These are phyloP conservation scores for Graphium sp. DNA, from an alignment of 2,329 filamentous ascomycete species.

Conservation along the genomic window DNA sequence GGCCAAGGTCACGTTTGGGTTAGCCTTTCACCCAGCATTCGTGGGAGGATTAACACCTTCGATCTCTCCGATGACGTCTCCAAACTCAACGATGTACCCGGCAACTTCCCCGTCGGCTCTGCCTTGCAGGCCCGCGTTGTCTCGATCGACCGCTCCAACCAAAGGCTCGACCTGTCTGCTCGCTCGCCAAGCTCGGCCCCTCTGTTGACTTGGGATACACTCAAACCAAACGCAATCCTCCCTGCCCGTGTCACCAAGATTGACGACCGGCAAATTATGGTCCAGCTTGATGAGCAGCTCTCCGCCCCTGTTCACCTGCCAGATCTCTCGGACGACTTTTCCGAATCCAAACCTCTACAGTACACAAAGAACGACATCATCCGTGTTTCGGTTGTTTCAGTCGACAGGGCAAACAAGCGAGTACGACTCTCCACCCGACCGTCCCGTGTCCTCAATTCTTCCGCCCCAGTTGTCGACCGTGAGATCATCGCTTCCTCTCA, in stretches of 20 bases:
- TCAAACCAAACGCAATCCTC: conserved; percentile 67
- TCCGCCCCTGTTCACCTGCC: conserved; percentile 68
- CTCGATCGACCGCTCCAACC: conserved; percentile 53
- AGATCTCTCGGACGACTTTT: conserved; percentile 77
- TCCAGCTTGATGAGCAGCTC: conserved; percentile 68
- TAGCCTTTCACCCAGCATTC: conserved; percentile 73
- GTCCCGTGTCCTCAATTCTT: conserved; percentile 78
- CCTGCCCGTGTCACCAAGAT: conserved; percentile 74
- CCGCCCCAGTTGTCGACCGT: conserved; percentile 60
- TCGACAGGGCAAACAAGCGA: conserved; percentile 74
- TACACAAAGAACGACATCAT: conserved; percentile 76
- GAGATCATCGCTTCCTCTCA: conserved; percentile 60
- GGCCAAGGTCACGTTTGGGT: conserved; percentile 72
- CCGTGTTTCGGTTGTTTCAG: conserved; percentile 65
- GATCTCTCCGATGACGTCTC: conserved; percentile 81
- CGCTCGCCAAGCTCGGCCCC: conserved; percentile 24
- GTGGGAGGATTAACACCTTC: conserved; percentile 66
- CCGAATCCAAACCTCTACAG: conserved; percentile 56
- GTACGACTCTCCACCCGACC: conserved; percentile 68
- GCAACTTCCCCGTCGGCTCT: conserved; percentile 79
- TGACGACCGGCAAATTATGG: conserved; percentile 65
- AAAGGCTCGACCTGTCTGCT: conserved; percentile 71
- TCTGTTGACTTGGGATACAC: conserved; percentile 45
- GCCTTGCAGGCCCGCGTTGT: conserved; percentile 70
- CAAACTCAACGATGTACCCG: conserved; percentile 54